Base-by-base conservation (phyloP, 306 rosid species). In the Rubus parviflorus region DNA sequence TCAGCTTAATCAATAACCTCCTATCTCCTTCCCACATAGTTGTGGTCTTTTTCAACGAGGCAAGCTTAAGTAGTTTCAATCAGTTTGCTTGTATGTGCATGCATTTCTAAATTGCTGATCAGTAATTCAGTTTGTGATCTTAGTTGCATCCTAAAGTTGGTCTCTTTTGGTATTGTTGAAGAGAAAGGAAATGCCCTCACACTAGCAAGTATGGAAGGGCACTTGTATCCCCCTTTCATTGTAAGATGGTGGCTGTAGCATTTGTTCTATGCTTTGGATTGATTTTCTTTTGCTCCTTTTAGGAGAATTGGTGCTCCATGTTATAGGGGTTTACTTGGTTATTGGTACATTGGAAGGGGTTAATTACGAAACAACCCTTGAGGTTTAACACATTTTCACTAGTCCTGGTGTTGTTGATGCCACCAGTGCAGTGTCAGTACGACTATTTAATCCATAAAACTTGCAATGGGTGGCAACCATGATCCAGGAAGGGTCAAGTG, bases 401-500 rank as follows among this genome's bases (percentile, higher is more conserved):
- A 20, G 30, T 56, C 23, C 23, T 13, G 97, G 90, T 30, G 35
- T 30, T 30, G 35, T 30, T 30, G 35, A 30, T 30, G 35, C 35
- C 35, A 30, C 75, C 73, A 22, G 35, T 20, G 30, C 14, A 56
- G 62, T 30, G 35, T 30, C 35, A 30, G 35, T 30, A 30, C 2
- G 35, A 30, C 35, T 30, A n/a, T 91, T 91, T 86, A 91, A 89
- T 86, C 80, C 87, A 76, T 88, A 58, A 93, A 93, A 90, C 71
- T 86, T 46, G 89, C 85, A 73, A 91, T 84, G 1, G 97, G 98
- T 19, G 98, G 98, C 81, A 93, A 93, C 85, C 94, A 88, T 77
- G 71, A 89, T 77, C 88, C 97, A 19, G 79, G 86, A 30, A 90
- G 89, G 86, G 86, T 83, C 8, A 80, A 90, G 68, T 87, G 79